Conservation (phyloP, 208 protist species). For the Trypanosoma theileri region DNA sequence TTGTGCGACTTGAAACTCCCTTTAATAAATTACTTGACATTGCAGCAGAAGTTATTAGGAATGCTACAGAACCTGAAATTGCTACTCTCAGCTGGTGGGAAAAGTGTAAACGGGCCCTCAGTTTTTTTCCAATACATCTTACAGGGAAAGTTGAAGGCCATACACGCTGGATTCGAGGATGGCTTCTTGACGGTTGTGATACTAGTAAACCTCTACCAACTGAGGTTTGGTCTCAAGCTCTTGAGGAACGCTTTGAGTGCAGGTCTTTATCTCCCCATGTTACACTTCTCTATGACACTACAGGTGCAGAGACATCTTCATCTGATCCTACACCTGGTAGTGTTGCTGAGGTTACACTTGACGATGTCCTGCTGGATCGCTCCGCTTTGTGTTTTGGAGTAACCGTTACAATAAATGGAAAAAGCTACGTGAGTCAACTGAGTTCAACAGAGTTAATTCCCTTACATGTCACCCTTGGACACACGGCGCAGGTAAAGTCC, state of each 20-base stretch:
- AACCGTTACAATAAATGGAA: conserved; percentile 11
- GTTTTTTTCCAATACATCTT: neutral
- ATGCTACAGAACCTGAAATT: neutral
- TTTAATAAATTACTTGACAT: conserved; percentile 15
- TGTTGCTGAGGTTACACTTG: conserved; percentile 37
- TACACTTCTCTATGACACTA: conserved; percentile 47
- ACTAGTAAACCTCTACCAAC: neutral
- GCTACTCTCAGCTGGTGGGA: conserved; percentile 16
- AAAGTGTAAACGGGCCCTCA: conserved; percentile 5
- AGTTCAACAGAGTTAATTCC: conserved; percentile 9
- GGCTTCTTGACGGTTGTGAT: conserved; percentile 48
- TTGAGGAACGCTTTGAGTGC: conserved; percentile 57
- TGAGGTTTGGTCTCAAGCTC: conserved; percentile 26
- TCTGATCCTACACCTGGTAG: conserved; percentile 31
- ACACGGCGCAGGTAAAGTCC: conserved; percentile 25
- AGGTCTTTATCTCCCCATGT: conserved; percentile 46
- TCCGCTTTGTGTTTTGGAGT: conserved; percentile 53
- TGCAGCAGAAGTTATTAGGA: conserved; percentile 13
- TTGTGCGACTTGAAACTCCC: conserved; percentile 16
- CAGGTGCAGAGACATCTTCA: neutral
- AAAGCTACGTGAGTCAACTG: conserved; percentile 13
- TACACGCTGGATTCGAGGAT: conserved; percentile 70
- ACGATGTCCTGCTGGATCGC: conserved; percentile 67
- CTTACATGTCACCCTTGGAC: conserved; percentile 73
- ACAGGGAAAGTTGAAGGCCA: conserved; percentile 43